A percentile compares a stretch with the other conserved stretches of the same genome.
These are phyloP conservation scores for Crotalaria pallida DNA, from an alignment of 306 rosid species.

Conservation along the genomic window DNA sequence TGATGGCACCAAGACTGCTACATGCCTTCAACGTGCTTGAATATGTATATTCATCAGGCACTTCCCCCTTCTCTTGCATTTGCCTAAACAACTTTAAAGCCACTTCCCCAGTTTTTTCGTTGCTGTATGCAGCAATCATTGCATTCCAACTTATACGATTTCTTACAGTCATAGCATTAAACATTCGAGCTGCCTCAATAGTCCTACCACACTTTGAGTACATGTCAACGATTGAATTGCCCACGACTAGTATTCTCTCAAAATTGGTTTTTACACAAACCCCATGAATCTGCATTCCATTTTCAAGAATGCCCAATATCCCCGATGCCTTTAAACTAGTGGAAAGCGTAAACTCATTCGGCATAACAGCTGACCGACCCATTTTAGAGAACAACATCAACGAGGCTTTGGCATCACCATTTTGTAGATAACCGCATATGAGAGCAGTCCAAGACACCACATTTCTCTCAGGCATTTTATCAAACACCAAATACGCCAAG, in stretches of 20 bases:
- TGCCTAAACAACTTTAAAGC: conserved; percentile 42
- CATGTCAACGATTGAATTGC: conserved; percentile 59
- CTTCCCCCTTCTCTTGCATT: conserved; percentile 45
- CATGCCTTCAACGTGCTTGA: conserved; percentile 58
- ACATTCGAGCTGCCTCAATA: conserved; percentile 38
- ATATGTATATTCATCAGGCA: conserved; percentile 51
- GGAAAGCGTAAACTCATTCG: conserved; percentile 55
- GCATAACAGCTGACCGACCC: conserved; percentile 21
- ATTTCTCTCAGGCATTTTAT: conserved; percentile 51
- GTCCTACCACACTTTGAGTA: conserved; percentile 51
- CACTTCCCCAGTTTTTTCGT: conserved; percentile 31
- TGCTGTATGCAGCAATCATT: conserved; percentile 52
- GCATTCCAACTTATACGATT: conserved; percentile 61
- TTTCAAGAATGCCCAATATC: conserved; percentile 36
- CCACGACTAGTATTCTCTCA: conserved; percentile 42
- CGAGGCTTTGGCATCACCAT: conserved; percentile 37
- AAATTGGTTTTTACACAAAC: conserved; percentile 50
- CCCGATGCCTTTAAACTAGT: conserved; percentile 51
- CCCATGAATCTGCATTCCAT: conserved; percentile 60
- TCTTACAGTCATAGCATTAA: conserved; percentile 34
- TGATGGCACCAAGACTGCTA: conserved; percentile 36
- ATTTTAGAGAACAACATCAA: conserved; percentile 35
- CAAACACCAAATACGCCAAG: conserved; percentile 38
- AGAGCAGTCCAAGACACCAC: conserved; percentile 33
- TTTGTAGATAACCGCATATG: conserved; percentile 45